These are phyloP conservation scores for Neoboletus brunneissimus DNA, from an alignment of 768 basidiomycete species.

Conservation along the genomic window DNA sequence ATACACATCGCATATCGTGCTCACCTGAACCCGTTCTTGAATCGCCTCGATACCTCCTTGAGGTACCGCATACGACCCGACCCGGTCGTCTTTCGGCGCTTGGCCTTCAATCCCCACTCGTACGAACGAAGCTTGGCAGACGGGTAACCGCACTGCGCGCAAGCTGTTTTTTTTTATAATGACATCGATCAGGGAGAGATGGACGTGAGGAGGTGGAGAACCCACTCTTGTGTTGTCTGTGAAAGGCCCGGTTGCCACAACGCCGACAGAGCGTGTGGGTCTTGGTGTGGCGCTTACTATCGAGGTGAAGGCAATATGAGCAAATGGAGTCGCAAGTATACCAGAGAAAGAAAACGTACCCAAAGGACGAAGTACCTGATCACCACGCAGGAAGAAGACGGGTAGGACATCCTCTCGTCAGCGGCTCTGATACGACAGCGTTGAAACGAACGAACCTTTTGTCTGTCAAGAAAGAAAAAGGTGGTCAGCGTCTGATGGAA, in stretches of 20 bases:
- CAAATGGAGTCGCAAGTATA: neutral
- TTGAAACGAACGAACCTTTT: conserved; percentile 63
- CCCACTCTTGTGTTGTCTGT: conserved; percentile 97
- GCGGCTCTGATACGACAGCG: conserved; percentile 5
- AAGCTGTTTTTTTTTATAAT: conserved; percentile 50
- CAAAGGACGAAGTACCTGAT: conserved; percentile 93
- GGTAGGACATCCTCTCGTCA: neutral
- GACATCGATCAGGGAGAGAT: too few species aligned
- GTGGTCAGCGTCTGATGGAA: conserved; percentile 19
- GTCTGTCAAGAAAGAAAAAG: conserved; percentile 48
- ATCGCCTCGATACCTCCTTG: conserved; percentile 88
- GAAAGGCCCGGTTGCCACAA: conserved; percentile 93
- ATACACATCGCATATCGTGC: neutral
- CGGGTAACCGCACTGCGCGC: conserved; percentile 96
- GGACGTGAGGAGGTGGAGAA: neutral
- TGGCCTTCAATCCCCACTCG: conserved; percentile 99
- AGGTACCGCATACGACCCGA: conserved; percentile 95
- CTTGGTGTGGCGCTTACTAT: conserved; percentile 95
- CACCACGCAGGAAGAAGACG: conserved; percentile 5
- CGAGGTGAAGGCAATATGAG: neutral
- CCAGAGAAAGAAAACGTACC: conserved; percentile 49
- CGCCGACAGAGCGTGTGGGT: conserved; percentile 96
- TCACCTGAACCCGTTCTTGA: conserved; percentile 98
- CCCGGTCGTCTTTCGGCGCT: conserved; percentile 99
- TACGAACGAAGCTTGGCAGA: conserved; percentile 92